phyloP scores from a whole-genome alignment of 495 filamentous ascomycete genomes.

The Bombardia bombarda region DNA sequence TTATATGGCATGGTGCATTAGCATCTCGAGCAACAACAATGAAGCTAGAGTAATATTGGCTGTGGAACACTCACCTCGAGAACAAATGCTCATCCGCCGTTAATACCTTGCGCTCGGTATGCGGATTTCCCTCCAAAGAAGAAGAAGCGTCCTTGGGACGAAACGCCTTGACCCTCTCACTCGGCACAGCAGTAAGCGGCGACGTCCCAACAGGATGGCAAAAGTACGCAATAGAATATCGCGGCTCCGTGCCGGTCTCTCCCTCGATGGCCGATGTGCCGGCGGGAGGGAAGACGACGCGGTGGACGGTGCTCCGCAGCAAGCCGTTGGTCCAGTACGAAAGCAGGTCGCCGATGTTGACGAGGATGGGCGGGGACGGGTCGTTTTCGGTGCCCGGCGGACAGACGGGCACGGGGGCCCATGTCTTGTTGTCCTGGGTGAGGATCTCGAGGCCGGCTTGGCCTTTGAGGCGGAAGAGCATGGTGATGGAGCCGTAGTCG shows the following conservation, averaged over 20 bases:
- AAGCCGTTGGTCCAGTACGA: conserved; percentile 87
- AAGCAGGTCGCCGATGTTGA: conserved; percentile 90
- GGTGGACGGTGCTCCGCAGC: conserved; percentile 76
- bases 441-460: conserved; percentile 86
- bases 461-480: conserved; percentile 76
- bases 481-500: conserved; percentile 82
- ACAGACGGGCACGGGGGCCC: conserved; percentile 56
- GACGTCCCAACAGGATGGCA: conserved; percentile 74
- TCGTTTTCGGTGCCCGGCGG: conserved; percentile 45
- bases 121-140: conserved; percentile 33
- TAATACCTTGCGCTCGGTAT: conserved; percentile 48
- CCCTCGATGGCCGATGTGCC: conserved; percentile 31
- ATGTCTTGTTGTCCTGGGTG: conserved; percentile 42
- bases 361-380: conserved; percentile 65
- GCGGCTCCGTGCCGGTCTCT: conserved; percentile 42
- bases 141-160: conserved; percentile 7
- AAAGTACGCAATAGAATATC: conserved; percentile 88
- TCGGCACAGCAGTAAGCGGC: conserved; percentile 68
- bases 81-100: conserved; percentile 82
- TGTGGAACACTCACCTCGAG: conserved; percentile 31
- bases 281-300: conserved; percentile 67
- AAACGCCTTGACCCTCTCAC: conserved; percentile 37
- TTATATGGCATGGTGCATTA: too few species aligned
- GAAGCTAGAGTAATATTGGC: too few species aligned
- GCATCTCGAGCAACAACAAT: not conserved